Evolutionary conservation across 768 basidiomycete genomes (phyloP).

Genomic region (Dioszegia aurantiaca): DNA sequence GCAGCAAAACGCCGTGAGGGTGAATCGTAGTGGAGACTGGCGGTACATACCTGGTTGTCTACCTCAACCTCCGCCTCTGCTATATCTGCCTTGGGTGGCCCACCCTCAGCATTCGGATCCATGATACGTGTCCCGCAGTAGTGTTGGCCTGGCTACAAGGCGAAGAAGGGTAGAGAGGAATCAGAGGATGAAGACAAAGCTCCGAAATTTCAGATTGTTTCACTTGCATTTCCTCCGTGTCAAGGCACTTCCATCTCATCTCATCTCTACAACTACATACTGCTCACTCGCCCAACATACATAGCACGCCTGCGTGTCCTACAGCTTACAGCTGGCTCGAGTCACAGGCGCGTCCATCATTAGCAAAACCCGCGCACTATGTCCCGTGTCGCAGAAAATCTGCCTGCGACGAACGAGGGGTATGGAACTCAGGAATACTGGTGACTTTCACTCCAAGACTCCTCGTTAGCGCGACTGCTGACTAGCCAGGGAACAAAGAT

Average conservation of each 20-base stretch:
- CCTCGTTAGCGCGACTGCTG: no score
- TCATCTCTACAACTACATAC: no score
- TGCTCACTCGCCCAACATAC: no score
- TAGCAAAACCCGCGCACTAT: not conserved
- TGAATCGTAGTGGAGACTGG: not conserved
- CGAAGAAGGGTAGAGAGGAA: not conserved
- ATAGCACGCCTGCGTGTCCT: no score
- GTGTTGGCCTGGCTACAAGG: not conserved
- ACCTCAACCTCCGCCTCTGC: constrained; percentile 31
- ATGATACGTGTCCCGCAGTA: constrained; percentile 11
- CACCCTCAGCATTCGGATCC: constrained; percentile 38
- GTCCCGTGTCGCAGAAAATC: constrained; percentile 20
- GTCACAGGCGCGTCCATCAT: constrained; percentile 14
- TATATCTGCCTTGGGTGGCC: constrained; percentile 29
- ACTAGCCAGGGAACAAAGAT: constrained; percentile 47
- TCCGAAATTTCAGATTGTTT: constrained; percentile 1
- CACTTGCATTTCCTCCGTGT: no score
- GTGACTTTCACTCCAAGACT: no score
- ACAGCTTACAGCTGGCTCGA: not conserved
- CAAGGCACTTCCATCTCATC: not conserved
- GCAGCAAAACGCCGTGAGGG: no score
- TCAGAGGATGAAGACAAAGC: not conserved
- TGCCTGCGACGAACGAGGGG: constrained; percentile 49
- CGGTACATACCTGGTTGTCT: constrained; percentile 4
- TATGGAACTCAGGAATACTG: constrained; percentile 52